Evolutionary conservation across 345 rosid species (phyloP), one percentile per base, ranked within the genome.

Genomic region (Acer campestre): DNA sequence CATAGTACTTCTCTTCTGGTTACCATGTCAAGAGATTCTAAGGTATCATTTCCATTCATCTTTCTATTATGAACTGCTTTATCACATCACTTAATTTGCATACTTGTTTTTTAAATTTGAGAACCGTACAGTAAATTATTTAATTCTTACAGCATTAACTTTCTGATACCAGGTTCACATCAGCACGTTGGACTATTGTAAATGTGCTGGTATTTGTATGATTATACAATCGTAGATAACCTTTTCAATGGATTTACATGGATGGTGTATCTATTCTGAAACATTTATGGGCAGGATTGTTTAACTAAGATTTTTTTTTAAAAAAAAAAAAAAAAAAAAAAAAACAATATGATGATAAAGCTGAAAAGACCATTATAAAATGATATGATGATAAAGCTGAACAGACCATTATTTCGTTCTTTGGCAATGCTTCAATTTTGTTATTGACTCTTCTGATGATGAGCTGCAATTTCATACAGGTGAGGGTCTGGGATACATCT

Each of bases 401-500:
- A 22, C n/a, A 35, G 29, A 59, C 23, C 9, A 58, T 31, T 13
- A n/a, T 71, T 56, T 59, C 4, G 1, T 71, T 3, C 48, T 68
- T 73, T 20, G 18, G 2, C 31, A 0, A 40, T 44, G 46, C 46
- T 42, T 42, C 46, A 42, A 42, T 42, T 70, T 35, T 66, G 17
- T 59, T 49, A 20, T 23, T 67, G 17, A 38, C 35, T 51, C 20
- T 22, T 67, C 27, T 29, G 66, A 40, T 71, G 53, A 78, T 7
- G 18, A 61, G 65, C 18, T 61, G 65, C 25, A 51, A 70, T 67
- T 80, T 63, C 27, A 70, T 8, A 64, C 63, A 89, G 97, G 90
- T 88, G 65, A 87, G 88, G 82, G 88, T 92, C 67, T 91, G 97
- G 96, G 92, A 92, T 86, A 80, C 86, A 13, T 79, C 82, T 23